Base-by-base conservation (phyloP, 1,284 basidiomycete genomes). In the Fomitiporia mediterranea region DNA sequence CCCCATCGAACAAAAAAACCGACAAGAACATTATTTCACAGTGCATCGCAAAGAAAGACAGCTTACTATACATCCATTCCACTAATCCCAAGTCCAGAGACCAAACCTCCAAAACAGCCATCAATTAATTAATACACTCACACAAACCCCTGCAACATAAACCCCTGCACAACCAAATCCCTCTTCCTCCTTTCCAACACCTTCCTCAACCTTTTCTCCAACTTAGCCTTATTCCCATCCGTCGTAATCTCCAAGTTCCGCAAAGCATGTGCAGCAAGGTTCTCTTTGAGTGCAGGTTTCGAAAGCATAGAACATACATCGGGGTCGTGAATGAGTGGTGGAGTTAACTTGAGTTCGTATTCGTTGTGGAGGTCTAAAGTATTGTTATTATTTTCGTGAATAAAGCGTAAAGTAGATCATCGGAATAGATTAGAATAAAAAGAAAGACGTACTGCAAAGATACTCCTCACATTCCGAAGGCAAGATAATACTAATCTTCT, bases 381-480 rank as follows among this genome's bases (percentile, higher is more conserved):
- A n/a, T n/a, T n/a, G n/a, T n/a, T n/a, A n/a, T n/a, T n/a, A n/a
- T n/a, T n/a, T n/a, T n/a, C n/a, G n/a, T n/a, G n/a, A n/a, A n/a
- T n/a, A n/a, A n/a, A n/a, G n/a, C n/a, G 59, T 25, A 34, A 6
- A 28, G 15, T 17, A 19, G 25, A 15, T n/a, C 17, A 37, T 15
- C 4, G 19, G 1, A 54, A 15, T 37, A 17, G n/a, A 37, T 1
- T 15, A n/a, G 46, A 17, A 6, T 8, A 25, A 11, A 30, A 43
- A 15, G 43, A 27, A 13, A 6, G 34, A 60, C 77, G 55, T 61
- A 84, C 84, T 69, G 53, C 76, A 70, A 30, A 86, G 64, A 60
- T 86, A 84, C 3, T 66, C 61, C 52, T 80, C 77, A 62, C 83
- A 85, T 11, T 60, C 63, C 13, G 66, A 67, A 17, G 84, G 82